Evolutionary conservation across 2,329 filamentous ascomycete genomes (phyloP).

Genomic region (Cordyceps farinosa): DNA sequence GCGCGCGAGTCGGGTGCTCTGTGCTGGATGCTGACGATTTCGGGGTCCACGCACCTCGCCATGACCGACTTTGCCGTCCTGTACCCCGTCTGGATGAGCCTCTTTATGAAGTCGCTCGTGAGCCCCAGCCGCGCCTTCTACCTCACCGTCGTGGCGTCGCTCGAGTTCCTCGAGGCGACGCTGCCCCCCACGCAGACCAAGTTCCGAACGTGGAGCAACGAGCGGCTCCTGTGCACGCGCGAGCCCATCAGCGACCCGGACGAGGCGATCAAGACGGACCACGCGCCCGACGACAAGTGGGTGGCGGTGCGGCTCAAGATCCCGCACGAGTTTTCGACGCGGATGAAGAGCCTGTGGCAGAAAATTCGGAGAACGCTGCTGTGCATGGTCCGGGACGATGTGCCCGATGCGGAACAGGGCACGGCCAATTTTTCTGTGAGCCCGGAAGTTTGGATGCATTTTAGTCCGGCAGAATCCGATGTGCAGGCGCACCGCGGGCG

Average conservation of each 20-base stretch:
- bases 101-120: constrained; percentile 61
- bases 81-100: constrained; percentile 55
- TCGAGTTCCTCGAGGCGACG: constrained; percentile 58
- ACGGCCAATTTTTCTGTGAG: constrained; percentile 20
- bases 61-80: constrained; percentile 65
- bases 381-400: constrained; percentile 8
- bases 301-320: constrained; percentile 56
- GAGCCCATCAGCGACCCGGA: constrained; percentile 37
- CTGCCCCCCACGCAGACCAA: constrained; percentile 45
- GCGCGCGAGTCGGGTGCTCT: constrained; percentile 43
- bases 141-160: constrained; percentile 58
- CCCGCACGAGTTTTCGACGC: constrained; percentile 52
- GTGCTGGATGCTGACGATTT: constrained; percentile 50
- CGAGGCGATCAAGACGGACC: constrained; percentile 45
- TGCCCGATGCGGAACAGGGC: not conserved
- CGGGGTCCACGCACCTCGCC: constrained; percentile 61
- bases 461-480: constrained; percentile 26
- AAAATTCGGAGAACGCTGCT: constrained; percentile 29
- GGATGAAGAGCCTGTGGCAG: constrained; percentile 43
- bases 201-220: constrained; percentile 49
- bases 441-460: constrained; percentile 33
- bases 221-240: constrained; percentile 46
- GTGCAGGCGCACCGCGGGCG: constrained; percentile 22
- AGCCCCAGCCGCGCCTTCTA: constrained; percentile 60
- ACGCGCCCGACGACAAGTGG: constrained; percentile 56